Evolutionary conservation across 2,329 filamentous ascomycete species (phyloP), one percentile per base, ranked within the genome.

Genomic region (Xylariomycetidae sp.): DNA sequence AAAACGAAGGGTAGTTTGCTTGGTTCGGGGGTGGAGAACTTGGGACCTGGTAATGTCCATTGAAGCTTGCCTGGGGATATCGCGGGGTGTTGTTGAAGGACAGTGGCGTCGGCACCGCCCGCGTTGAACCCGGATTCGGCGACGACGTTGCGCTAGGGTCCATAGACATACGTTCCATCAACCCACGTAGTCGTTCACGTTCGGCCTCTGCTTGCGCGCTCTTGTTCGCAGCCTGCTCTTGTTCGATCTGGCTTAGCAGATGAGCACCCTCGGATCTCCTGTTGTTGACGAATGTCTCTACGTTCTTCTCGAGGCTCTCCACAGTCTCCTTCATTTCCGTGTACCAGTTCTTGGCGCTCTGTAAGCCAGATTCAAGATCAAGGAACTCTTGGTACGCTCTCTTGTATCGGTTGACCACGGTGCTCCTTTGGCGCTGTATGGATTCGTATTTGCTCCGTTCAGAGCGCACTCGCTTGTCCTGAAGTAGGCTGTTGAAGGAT

Each of bases 111-210:
- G 66, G 60, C 25, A 63, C 61, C 16, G 60, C 56, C 12, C 63
- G 54, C 27, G 63, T 59, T 32, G 59, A 55, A 19, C 53, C 46
- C 13, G 60, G 49, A 37, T 58, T 55, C 15, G 60, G 52, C n/a
- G 62, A 50, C 24, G 69, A 59, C 29, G 63, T 57, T 10, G 59
- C 54, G 14, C 57, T 61, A 29, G 73, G 67, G n/a, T 90, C 86
- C 63, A 95, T 82, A 2, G 88, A 89, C 79, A 96, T 90, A 34
- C 89, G 79, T 53, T 95, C 89, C 92, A 98, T 96, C 25, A 98
- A 67, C 25, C 85, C 84, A 37, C 85, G 79, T 35, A 98, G 65
- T 35, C 90, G 77, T 52, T 94, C 87, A 36, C 86, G 81, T 57
- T 96, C 90, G 32, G 84, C 72, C 49, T 95, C 88, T 19, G 88